Evolutionary conservation across 192 early-diverging fungal species (phyloP), one percentile per base, ranked within the genome.

Genomic region (Gryganskiella cystojenkinii): DNA sequence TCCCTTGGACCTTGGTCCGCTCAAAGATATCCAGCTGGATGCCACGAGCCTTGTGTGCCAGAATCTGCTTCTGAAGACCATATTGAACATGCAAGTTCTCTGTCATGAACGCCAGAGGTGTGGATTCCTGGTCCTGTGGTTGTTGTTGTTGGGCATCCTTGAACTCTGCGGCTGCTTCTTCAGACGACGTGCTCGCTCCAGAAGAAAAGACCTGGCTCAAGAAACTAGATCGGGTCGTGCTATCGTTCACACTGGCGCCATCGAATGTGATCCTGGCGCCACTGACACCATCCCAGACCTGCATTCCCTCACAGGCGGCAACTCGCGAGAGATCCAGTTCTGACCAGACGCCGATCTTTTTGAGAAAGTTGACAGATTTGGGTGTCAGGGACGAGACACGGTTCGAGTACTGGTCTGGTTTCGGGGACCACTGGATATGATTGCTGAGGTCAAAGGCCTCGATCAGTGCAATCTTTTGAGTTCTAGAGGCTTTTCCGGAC

Each of bases 31-130:
- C 83, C 20, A 97, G 61, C 15, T 80, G 69, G 15, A 78, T 51
- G 24, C 84, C 83, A 22, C 58, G 37, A 5, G 56, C 65, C 30
- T 78, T 67, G 11, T 55, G 76, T 15, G 68, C 54, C 20, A 84
- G 37, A 11, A 91, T 52, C n/a, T 81, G 71, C 35, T 75, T 67
- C 15, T 92, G 86, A 9, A 96, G 69, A 1, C 89, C 93, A 22
- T 84, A 69, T 56, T 95, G 93, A 28, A 98, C 78, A 80, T 92
- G 88, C 57, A 89, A 71, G 64, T 96, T 99, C 76, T 99, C 95
- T 20, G 95, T 85, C 83, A 99, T 96, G 64, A 83, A 93, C 8
- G 95, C 96, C 37, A 95, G 33, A 86, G 50, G 88, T 49, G 60
- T 64, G 17, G 9, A 34, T 25, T 50, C 61, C 19, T 63, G n/a